Conservation (phyloP, 1,139 yeast genomes). For the Hemisphaericaspora subhashii region DNA sequence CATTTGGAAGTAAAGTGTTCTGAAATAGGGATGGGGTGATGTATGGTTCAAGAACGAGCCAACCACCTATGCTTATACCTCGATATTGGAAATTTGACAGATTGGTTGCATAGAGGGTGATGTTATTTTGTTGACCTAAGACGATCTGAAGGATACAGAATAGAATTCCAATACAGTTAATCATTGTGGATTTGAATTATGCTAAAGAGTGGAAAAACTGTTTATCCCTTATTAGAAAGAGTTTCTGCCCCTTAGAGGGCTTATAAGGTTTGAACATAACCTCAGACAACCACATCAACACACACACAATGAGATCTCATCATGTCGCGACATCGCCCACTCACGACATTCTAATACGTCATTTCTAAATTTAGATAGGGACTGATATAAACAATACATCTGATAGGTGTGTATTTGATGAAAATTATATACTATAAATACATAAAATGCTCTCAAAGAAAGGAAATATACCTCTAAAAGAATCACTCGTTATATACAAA, state of each 20-base stretch:
- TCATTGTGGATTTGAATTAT: no score
- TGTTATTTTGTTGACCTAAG: neutral
- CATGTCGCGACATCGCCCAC: neutral
- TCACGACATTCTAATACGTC: neutral
- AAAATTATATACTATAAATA: conserved; percentile 1
- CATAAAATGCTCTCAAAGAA: neutral
- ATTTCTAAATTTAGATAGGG: neutral
- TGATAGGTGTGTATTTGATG: no score
- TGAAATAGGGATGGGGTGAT: conserved; percentile 62
- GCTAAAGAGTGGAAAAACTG: no score
- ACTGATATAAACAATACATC: neutral
- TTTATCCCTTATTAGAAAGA: no score
- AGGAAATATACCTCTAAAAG: neutral
- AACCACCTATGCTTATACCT: conserved; percentile 65
- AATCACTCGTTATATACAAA: conserved; percentile 1
- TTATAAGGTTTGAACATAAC: no score
- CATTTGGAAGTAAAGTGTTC: conserved; percentile 23
- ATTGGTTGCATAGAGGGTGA: neutral
- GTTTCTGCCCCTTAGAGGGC: no score
- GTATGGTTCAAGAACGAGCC: conserved; percentile 66
- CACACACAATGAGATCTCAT: no score
- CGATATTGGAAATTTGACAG: conserved; percentile 25
- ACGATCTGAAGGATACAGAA: neutral
- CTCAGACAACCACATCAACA: neutral
- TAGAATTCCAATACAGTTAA: neutral